Conservation (phyloP, 2,329 filamentous ascomycete species). For the Trichoderma sp. region DNA sequence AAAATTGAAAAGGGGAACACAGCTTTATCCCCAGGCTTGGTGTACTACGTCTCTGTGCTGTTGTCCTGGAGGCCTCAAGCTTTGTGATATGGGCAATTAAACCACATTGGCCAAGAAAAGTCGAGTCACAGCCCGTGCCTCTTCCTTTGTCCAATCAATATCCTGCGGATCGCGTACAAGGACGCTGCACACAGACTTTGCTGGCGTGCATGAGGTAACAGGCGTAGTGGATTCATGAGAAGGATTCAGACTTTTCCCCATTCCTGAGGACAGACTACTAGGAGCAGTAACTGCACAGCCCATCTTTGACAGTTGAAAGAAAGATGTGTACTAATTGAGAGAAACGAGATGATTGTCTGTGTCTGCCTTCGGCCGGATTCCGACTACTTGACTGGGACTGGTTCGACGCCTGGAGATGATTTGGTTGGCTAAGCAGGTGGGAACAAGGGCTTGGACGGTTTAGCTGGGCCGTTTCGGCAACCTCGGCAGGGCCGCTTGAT, state of each 20-base stretch:
- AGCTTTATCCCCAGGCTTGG: neutral
- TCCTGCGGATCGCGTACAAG: neutral
- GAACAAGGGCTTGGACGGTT: neutral
- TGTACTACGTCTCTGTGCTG: neutral
- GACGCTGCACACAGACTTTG: neutral
- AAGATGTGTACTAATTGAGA: neutral
- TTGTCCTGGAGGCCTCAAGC: neutral
- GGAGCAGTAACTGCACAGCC: neutral
- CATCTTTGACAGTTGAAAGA: neutral
- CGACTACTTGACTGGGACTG: neutral
- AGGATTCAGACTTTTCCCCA: neutral
- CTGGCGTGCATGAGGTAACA: neutral
- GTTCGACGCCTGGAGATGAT: neutral
- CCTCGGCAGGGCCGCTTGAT: conserved; percentile 17
- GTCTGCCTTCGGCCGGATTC: neutral
- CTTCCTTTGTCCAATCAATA: neutral
- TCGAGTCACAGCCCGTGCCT: neutral
- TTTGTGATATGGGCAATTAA: neutral
- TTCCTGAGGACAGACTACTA: neutral
- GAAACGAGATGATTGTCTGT: neutral
- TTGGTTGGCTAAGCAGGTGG: conserved; percentile 3
- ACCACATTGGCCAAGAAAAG: neutral
- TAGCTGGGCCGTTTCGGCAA: conserved; percentile 10
- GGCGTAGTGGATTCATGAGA: neutral
- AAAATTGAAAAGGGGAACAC: too few species aligned